phyloP scores from a whole-genome alignment of 1,284 basidiomycete genomes.

The Gomphus bonarii region DNA sequence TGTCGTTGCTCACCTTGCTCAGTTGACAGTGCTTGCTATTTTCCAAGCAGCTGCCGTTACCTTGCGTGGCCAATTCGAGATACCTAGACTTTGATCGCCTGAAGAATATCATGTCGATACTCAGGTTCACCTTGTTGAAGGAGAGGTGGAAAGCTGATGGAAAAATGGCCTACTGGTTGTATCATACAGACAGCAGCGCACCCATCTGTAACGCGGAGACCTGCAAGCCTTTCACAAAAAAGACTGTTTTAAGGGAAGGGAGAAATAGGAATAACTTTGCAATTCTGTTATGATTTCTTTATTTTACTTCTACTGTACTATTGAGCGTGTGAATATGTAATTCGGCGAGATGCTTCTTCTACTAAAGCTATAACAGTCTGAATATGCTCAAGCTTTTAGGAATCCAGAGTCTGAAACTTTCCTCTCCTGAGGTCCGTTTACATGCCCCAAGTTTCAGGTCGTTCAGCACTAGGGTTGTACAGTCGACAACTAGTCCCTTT shows the following conservation, averaged over 20 bases:
- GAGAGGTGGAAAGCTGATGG: slow-evolving; percentile 54
- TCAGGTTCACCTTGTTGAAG: slow-evolving; percentile 57
- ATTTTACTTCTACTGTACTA: neutral
- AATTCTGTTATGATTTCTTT: slow-evolving; percentile 32
- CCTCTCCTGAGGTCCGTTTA: neutral
- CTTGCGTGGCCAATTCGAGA: slow-evolving; percentile 76
- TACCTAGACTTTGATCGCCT: slow-evolving; percentile 60
- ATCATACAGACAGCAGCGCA: slow-evolving; percentile 29
- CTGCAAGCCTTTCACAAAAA: slow-evolving; percentile 36
- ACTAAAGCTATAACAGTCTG: neutral
- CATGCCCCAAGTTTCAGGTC: neutral
- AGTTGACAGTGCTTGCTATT: neutral
- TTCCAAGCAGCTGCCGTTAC: slow-evolving; percentile 53
- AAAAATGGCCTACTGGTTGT: slow-evolving; percentile 73
- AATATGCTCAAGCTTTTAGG: neutral
- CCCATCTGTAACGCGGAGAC: slow-evolving; percentile 13
- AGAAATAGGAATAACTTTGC: slow-evolving; percentile 69
- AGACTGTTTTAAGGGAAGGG: slow-evolving; percentile 50
- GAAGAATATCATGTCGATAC: slow-evolving; percentile 40
- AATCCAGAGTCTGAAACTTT: neutral
- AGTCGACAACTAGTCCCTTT: neutral
- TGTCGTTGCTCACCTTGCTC: neutral
- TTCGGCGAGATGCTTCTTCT: too few species aligned
- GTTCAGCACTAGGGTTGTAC: neutral
- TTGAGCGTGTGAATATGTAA: neutral